Conservation (phyloP, 768 basidiomycete species). For the Suillus clintonianus region DNA sequence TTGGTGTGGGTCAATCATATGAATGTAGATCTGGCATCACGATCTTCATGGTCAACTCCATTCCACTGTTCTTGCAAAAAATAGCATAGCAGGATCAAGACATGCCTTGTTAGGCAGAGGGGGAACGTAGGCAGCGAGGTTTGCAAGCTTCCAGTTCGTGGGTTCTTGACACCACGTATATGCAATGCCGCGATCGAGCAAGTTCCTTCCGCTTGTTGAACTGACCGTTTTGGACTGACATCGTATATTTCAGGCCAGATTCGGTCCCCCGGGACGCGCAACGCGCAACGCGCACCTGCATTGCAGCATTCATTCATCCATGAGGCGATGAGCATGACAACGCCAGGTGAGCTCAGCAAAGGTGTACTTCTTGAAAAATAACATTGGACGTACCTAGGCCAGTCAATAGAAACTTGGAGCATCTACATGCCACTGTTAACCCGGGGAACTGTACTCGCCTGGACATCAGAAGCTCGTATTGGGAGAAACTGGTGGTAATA, state of each 20-base stretch:
- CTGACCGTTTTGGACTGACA: background rate
- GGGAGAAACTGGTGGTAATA: background rate
- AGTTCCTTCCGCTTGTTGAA: background rate
- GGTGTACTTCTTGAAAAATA: conserved; percentile 23
- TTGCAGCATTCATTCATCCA: conserved; percentile 19
- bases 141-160: conserved; percentile 24
- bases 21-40: conserved; percentile 30
- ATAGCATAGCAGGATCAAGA: conserved; percentile 30
- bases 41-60: conserved; percentile 26
- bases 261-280: conserved; percentile 7
- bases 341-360: conserved; percentile 28
- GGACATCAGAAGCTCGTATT: background rate
- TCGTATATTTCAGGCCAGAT: background rate
- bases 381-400: conserved; percentile 20
- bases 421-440: background rate
- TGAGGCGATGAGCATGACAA: conserved; percentile 22
- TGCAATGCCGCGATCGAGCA: background rate
- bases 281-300: conserved; percentile 18
- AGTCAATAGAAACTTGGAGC: conserved; percentile 12
- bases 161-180: conserved; percentile 11
- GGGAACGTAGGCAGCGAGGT: conserved; percentile 28
- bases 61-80: conserved; percentile 29
- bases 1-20: conserved; percentile 29
- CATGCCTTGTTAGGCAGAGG: conserved; percentile 29
- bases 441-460: background rate